Evolutionary conservation across 768 basidiomycete genomes (phyloP), one percentile per base, ranked within the genome.

Genomic region (Lactarius sanguifluus): DNA sequence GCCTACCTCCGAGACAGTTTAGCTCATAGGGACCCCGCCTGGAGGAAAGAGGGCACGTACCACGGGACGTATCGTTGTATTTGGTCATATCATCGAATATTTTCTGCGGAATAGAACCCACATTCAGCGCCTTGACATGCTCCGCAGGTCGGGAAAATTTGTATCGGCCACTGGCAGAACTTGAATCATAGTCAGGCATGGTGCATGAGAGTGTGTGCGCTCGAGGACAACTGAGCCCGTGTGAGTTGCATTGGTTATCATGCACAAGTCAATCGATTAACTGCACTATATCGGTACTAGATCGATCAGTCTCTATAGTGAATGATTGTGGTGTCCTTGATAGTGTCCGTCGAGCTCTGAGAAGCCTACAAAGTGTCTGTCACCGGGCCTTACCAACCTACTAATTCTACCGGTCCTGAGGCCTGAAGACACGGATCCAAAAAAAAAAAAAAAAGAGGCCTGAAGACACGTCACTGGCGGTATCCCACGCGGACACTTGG

Each of bases 31-130:
- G 13, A 12, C 55, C 34, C 59, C 23, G 6, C 32, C 25, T 16
- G 41, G 20, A 34, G 40, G 40, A 38, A 32, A 47, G 25, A 61
- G 25, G 23, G 41, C 3, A 61, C 65, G 23, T 59, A 73, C 79
- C 78, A 69, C 78, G 73, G 57, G 73, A 72, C 15, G 79, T 76
- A 47, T 80, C 77, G 71, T 81, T 77, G 45, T 81, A 81, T 54
- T 73, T 72, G 58, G 72, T 74, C 76, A 81, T 72, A 16, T 72
- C 77, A 66, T 75, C 72, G 36, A 78, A 74, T 54, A 78, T 77
- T 41, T 75, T 73, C 61, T 73, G 66, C 0, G 77, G 76, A 32
- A 81, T 57, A 36, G 73, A 66, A 5, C 73, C 73, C 25, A 78
- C 74, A 59, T 78, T 76, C 62, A 81, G 72, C 0, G 78, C 76